Conservation (phyloP, 257 asterid species). For the Ophiorrhiza pumila region DNA sequence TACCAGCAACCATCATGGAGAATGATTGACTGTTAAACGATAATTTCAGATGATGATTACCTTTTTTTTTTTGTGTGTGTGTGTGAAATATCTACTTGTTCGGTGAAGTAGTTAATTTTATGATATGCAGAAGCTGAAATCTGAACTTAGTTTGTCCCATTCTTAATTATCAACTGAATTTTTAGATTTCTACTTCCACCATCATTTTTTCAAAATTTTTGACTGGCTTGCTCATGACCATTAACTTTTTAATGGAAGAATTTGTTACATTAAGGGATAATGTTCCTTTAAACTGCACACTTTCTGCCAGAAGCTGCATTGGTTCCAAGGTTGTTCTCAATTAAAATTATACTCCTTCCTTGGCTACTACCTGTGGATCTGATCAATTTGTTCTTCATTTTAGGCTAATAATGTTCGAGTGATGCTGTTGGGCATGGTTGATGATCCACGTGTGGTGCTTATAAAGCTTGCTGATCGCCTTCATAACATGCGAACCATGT, state of each 20-base stretch:
- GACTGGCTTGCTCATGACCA: not conserved
- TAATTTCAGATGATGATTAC: not conserved
- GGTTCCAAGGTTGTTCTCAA: not conserved
- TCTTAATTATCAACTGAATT: not conserved
- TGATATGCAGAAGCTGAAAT: not conserved
- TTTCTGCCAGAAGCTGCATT: not conserved
- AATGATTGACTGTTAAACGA: not conserved
- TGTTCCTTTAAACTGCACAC: not conserved
- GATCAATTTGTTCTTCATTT: conserved; percentile 18
- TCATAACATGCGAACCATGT: conserved; percentile 99
- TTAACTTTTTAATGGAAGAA: conserved; percentile 1
- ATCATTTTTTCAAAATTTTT: not conserved
- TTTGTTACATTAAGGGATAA: not conserved
- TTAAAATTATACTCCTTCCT: not conserved
- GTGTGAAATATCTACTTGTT: not conserved
- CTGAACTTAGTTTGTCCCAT: not conserved
- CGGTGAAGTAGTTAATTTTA: not conserved
- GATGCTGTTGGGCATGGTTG: conserved; percentile 97
- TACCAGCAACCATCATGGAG: not conserved
- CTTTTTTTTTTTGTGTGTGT: too few relatives aligned
- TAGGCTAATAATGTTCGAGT: conserved; percentile 93
- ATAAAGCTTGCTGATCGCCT: conserved; percentile 98
- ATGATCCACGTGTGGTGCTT: conserved; percentile 98
- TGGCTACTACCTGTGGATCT: not conserved
- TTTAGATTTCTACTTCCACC: not conserved